phyloP scores from a whole-genome alignment of 257 asterid genomes.

The Solanum medicagineum region DNA sequence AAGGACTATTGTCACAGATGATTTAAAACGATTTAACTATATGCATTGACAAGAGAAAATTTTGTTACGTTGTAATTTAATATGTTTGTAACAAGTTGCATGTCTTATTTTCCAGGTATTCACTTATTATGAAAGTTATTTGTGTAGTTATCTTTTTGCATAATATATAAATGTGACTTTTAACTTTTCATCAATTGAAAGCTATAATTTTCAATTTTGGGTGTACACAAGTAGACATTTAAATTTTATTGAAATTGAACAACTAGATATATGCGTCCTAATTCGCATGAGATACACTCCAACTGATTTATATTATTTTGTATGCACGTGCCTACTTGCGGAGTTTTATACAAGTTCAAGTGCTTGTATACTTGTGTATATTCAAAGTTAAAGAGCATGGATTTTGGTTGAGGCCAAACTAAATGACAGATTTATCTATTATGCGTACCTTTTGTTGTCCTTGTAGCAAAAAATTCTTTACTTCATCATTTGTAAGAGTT shows the following conservation, averaged over 20 bases:
- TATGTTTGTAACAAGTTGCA: neutral
- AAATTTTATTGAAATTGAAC: too few species aligned
- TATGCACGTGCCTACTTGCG: neutral
- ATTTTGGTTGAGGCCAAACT: neutral
- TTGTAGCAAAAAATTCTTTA: neutral
- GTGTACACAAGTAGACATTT: too few species aligned
- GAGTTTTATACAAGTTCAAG: neutral
- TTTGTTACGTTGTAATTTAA: neutral
- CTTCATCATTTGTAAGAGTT: neutral
- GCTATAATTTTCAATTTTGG: too few species aligned
- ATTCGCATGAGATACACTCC: neutral
- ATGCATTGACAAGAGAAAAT: neutral
- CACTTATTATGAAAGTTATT: neutral
- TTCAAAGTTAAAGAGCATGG: neutral
- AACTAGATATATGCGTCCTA: neutral
- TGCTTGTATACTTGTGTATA: neutral
- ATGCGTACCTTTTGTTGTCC: neutral
- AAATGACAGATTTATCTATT: neutral
- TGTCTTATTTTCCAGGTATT: neutral
- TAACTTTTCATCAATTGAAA: too few species aligned
- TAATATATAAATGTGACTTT: too few species aligned
- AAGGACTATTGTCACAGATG: neutral
- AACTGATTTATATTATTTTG: neutral
- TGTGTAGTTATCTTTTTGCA: neutral
- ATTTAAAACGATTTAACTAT: neutral